Conservation (phyloP, 371 early-diverging fungal genomes). For the Conidiobolus coronatus region DNA sequence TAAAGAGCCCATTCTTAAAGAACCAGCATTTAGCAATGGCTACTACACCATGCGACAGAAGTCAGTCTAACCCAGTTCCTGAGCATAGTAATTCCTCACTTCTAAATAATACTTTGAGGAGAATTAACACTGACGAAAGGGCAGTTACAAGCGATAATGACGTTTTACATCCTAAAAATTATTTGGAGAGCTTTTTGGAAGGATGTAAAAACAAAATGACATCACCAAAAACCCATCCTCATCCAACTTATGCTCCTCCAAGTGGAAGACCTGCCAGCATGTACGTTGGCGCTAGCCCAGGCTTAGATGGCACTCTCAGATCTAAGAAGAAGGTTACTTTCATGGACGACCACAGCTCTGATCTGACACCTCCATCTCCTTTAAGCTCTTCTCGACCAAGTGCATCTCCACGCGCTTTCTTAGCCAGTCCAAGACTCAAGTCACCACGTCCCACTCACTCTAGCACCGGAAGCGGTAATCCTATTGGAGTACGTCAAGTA, state of each 20-base stretch:
- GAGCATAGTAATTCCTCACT: too few relatives aligned
- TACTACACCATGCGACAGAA: too few relatives aligned
- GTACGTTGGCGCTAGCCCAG: neutral
- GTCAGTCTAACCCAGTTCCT: too few relatives aligned
- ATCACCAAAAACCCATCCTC: neutral
- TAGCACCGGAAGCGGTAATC: neutral
- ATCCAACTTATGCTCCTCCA: neutral
- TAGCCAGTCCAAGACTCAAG: neutral
- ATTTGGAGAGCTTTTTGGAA: neutral
- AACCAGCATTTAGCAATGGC: too few relatives aligned
- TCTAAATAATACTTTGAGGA: too few relatives aligned
- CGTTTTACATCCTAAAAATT: neutral
- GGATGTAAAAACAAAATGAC: too few relatives aligned
- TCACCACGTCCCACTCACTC: neutral
- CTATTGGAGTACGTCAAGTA: neutral
- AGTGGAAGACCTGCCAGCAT: neutral
- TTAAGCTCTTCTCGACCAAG: neutral
- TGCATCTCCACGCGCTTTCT: neutral
- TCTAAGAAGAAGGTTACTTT: conserved; percentile 4
- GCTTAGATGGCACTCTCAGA: neutral
- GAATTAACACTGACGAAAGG: neutral
- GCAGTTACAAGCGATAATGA: neutral
- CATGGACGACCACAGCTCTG: neutral
- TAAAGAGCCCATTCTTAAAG: too few relatives aligned
- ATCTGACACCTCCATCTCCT: neutral